Percentiles rank a stretch among this genome's conserved stretches.
Conservation (phyloP, 495 filamentous ascomycete species). For the Thozetella sp. region DNA sequence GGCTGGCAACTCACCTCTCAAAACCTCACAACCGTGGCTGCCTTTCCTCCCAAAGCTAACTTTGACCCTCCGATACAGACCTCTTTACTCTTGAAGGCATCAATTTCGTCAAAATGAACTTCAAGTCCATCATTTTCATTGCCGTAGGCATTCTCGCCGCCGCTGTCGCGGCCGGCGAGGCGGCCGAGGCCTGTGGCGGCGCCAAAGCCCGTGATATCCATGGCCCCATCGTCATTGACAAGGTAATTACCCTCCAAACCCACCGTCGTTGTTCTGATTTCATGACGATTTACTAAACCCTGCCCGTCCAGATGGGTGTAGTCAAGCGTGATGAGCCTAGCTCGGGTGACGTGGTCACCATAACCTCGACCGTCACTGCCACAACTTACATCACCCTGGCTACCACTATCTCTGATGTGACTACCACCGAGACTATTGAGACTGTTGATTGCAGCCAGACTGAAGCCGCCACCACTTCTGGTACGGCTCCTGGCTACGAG, state of each 20-base stretch:
- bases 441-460: background rate
- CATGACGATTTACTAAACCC: background rate
- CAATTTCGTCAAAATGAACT: background rate
- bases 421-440: background rate
- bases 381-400: background rate
- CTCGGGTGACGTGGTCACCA: background rate
- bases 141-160: background rate
- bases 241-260: background rate
- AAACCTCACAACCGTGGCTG: background rate
- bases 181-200: background rate
- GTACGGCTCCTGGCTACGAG: no score
- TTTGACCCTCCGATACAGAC: background rate
- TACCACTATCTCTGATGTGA: background rate
- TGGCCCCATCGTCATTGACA: background rate
- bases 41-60: background rate
- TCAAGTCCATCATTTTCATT: background rate
- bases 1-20: no score
- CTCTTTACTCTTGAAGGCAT: background rate
- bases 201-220: background rate
- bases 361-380: background rate
- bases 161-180: background rate
- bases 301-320: background rate
- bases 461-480: background rate
- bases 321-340: background rate
- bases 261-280: background rate